Conservation (phyloP, 2,329 filamentous ascomycete genomes). For the Epichloe amarillans region DNA sequence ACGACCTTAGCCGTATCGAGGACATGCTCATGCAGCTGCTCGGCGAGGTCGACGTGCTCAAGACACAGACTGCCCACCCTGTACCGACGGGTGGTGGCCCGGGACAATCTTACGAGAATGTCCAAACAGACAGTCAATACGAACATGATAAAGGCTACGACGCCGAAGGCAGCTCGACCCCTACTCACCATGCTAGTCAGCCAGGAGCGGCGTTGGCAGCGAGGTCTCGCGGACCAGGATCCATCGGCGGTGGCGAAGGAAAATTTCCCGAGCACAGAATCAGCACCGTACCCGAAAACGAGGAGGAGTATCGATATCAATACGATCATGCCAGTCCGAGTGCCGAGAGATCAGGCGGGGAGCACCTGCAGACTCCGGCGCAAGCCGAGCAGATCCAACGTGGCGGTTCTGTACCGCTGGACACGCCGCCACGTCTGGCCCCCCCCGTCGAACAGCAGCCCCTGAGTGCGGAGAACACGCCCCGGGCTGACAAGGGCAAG, state of each 20-base stretch:
- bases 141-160: slow-evolving; percentile 68
- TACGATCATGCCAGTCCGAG: slow-evolving; percentile 38
- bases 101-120: slow-evolving; percentile 52
- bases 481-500: slow-evolving; percentile 57
- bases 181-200: slow-evolving; percentile 52
- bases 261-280: slow-evolving; percentile 66
- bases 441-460: slow-evolving; percentile 24
- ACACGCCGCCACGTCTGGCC: slow-evolving; percentile 43
- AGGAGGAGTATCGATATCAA: slow-evolving; percentile 48
- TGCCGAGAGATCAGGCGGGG: slow-evolving; percentile 25
- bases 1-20: slow-evolving; percentile 78
- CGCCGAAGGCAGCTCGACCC: slow-evolving; percentile 62
- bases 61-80: slow-evolving; percentile 39
- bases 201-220: slow-evolving; percentile 61
- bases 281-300: slow-evolving; percentile 75
- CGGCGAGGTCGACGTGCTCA: slow-evolving; percentile 77
- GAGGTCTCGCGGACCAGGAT: slow-evolving; percentile 29
- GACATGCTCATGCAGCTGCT: slow-evolving; percentile 87
- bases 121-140: slow-evolving; percentile 48
- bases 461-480: slow-evolving; percentile 67
- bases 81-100: slow-evolving; percentile 35
- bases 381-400: slow-evolving; percentile 31
- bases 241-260: slow-evolving; percentile 33
- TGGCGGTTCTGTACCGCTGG: slow-evolving; percentile 40
- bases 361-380: slow-evolving; percentile 45